A percentile compares a stretch with the other conserved stretches of the same genome.
phyloP scores from a whole-genome alignment of 75 land plant genomes.

The Selaginella tamariscina region DNA sequence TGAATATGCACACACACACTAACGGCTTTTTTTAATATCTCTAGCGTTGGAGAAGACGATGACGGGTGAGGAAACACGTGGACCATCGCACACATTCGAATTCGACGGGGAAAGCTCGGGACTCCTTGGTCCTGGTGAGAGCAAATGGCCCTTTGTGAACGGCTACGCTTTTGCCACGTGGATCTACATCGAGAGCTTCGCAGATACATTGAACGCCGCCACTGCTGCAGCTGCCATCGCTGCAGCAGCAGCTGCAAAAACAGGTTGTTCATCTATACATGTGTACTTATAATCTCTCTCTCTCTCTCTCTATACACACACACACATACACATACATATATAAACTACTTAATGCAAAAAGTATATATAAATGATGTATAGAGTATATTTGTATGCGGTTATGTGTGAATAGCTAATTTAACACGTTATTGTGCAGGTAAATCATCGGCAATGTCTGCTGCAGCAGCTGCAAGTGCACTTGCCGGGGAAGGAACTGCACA shows the following conservation, averaged over 20 bases:
- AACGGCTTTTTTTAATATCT: too few relatives aligned
- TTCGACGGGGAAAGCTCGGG: slow-evolving; percentile 99
- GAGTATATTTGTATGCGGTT: too few relatives aligned
- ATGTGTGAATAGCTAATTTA: too few relatives aligned
- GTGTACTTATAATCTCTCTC: too few relatives aligned
- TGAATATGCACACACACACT: too few relatives aligned
- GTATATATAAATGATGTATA: too few relatives aligned
- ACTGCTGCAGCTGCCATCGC: slow-evolving; percentile 98
- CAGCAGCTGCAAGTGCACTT: slow-evolving; percentile 97
- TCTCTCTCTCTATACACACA: too few relatives aligned
- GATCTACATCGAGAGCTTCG: slow-evolving; percentile 95
- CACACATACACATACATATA: too few relatives aligned
- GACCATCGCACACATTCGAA: slow-evolving; percentile 86
- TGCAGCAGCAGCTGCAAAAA: slow-evolving; percentile 81
- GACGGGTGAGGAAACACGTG: slow-evolving; percentile 63
- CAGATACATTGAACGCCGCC: slow-evolving; percentile 79
- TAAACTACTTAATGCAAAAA: too few relatives aligned
- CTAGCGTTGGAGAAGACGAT: slow-evolving; percentile 73
- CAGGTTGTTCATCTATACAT: too few relatives aligned
- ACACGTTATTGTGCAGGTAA: too few relatives aligned
- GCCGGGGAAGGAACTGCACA: slow-evolving; percentile 98
- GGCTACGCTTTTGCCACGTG: slow-evolving; percentile 99
- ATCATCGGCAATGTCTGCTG: slow-evolving; percentile 88
- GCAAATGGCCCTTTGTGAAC: slow-evolving; percentile 89
- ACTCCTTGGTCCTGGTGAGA: slow-evolving; percentile 90